Conservation (phyloP, 495 filamentous ascomycete genomes). For the Umbilicaria muhlenbergii region DNA sequence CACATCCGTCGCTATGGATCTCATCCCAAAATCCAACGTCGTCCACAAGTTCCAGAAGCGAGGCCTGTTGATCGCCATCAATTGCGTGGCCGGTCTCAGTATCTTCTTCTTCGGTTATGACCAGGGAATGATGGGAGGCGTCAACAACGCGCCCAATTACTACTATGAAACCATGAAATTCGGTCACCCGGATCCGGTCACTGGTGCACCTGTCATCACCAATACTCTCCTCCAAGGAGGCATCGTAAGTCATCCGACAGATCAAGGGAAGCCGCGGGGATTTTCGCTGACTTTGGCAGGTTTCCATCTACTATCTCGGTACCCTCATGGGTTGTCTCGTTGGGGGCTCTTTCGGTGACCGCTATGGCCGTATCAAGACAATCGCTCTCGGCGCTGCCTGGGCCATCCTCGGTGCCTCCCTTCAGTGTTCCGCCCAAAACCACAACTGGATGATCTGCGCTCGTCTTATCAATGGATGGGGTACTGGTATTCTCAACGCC, state of each 20-base stretch:
- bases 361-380: conserved; percentile 44
- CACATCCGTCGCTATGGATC: conserved; percentile 10
- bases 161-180: conserved; percentile 46
- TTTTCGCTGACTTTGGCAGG: background rate
- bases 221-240: conserved; percentile 51
- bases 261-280: background rate
- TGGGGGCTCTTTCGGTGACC: conserved; percentile 47
- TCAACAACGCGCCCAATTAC: conserved; percentile 51
- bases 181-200: conserved; percentile 36
- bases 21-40: conserved; percentile 38
- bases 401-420: conserved; percentile 39
- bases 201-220: conserved; percentile 36
- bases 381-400: conserved; percentile 40
- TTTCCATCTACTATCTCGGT: conserved; percentile 54
- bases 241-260: conserved; percentile 27
- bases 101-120: conserved; percentile 52
- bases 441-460: conserved; percentile 58
- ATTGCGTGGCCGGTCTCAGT: conserved; percentile 43
- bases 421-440: conserved; percentile 50
- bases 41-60: conserved; percentile 47
- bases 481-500: conserved; percentile 58
- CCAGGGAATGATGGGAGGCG: conserved; percentile 63
- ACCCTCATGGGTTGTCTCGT: conserved; percentile 42
- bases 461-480: conserved; percentile 49
- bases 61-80: conserved; percentile 46